Evolutionary conservation across 768 basidiomycete genomes (phyloP), one percentile per base, ranked within the genome.

Genomic region (Suillus ampliporus): DNA sequence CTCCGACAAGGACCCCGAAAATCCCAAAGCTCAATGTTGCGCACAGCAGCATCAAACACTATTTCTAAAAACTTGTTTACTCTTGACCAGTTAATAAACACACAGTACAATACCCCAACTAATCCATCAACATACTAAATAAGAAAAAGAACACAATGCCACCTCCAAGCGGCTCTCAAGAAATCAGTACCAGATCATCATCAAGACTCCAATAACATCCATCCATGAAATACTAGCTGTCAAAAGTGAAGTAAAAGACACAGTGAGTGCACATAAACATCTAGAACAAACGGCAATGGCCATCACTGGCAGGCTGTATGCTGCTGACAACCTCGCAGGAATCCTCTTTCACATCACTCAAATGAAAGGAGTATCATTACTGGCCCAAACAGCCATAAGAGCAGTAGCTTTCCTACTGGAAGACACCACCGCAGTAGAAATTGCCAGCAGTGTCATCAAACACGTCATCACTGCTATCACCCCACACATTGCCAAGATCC

Each of bases 231-330:
- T n/a, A n/a, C n/a, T n/a, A n/a, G n/a, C n/a, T n/a, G n/a, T n/a
- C n/a, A n/a, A n/a, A n/a, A n/a, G n/a, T 23, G 21, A n/a, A 28
- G 61, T 62, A 1, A 57, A 62, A 40, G 46, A 62, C 34, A 48
- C 56, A 7, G 41, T 4, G 34, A 11, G n/a, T n/a, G 21, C 26
- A 56, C 54, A 7, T 9, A 8, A 51, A 56, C 44, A 26, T 58
- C 57, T 38, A 21, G 57, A 15, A 28, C 8, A 2, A 57, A 62
- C 31, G 31, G 31, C 31, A 31, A 31, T 31, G 31, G 31, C 31
- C 31, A 58, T 23, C 44, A 34, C 17, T 53, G 61, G 56, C 11
- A 56, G 58, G 58, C 2, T 52, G 8, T 44, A 41, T 11, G 47
- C 58, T 1, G 1, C 47, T 3, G 58, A 59, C 8, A 38, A 60